Evolutionary conservation across 2,329 filamentous ascomycete species (phyloP).

Genomic region (Monilinia vaccinii-corymbosi): DNA sequence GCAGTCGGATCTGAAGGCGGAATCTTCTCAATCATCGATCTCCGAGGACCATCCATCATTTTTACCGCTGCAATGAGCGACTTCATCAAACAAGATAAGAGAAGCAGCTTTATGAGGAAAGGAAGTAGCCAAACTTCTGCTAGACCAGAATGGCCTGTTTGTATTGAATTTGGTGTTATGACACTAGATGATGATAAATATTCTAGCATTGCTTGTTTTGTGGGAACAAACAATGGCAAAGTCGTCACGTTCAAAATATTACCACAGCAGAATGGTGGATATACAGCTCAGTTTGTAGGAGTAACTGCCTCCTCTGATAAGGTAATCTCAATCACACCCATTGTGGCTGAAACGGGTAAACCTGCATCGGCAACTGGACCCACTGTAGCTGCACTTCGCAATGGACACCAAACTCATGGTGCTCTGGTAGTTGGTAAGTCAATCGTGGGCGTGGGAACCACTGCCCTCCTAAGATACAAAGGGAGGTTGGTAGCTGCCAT

Average conservation of each 20-base stretch:
- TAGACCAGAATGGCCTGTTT: constrained; percentile 64
- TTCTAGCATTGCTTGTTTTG: constrained; percentile 87
- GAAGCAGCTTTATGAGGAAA: constrained; percentile 59
- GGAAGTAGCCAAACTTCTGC: constrained; percentile 39
- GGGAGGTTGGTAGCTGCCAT: not conserved
- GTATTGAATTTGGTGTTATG: constrained; percentile 87
- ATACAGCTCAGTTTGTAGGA: constrained; percentile 64
- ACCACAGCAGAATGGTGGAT: constrained; percentile 59
- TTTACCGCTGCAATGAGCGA: constrained; percentile 65
- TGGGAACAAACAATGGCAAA: constrained; percentile 78
- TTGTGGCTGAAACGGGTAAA: constrained; percentile 68
- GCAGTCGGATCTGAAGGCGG: constrained; percentile 80
- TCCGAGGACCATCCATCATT: constrained; percentile 79
- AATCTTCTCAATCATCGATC: constrained; percentile 71
- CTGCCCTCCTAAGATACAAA: not conserved
- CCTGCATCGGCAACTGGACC: constrained; percentile 67
- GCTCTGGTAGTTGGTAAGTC: constrained; percentile 63
- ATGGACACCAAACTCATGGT: constrained; percentile 68
- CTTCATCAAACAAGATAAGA: constrained; percentile 67
- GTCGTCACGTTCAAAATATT: constrained; percentile 85
- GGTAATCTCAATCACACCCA: constrained; percentile 69
- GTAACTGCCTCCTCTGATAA: constrained; percentile 55
- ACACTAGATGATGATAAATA: constrained; percentile 90
- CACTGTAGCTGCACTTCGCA: constrained; percentile 66
- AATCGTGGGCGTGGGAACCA: not conserved